Evolutionary conservation across 2,329 filamentous ascomycete genomes (phyloP).

Genomic region (Knufia fluminis): DNA sequence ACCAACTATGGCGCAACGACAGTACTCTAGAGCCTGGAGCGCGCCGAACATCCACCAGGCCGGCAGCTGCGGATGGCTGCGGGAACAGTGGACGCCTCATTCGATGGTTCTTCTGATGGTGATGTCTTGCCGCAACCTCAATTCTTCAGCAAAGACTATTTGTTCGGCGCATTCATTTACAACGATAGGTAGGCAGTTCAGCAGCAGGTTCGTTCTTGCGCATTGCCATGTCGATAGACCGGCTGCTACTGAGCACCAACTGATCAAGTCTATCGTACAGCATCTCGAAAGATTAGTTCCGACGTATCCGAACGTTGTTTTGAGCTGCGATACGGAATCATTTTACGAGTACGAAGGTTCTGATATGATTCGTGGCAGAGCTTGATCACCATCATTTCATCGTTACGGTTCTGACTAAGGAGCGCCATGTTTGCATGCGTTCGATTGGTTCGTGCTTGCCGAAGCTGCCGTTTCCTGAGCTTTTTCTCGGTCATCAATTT

Average conservation of each 20-base stretch:
- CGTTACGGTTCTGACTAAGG: background rate
- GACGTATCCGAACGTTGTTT: background rate
- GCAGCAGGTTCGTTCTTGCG: too few species aligned
- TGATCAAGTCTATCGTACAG: background rate
- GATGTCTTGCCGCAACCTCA: too few species aligned
- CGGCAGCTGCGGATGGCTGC: background rate
- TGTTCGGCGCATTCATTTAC: too few species aligned
- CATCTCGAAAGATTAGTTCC: background rate
- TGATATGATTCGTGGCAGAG: background rate
- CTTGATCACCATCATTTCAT: background rate
- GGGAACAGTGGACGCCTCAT: background rate
- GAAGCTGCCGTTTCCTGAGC: too few species aligned
- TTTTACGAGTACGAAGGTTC: background rate
- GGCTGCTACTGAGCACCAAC: too few species aligned
- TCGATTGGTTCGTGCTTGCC: background rate
- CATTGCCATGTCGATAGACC: too few species aligned
- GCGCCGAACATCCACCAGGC: background rate
- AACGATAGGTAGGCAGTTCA: too few species aligned
- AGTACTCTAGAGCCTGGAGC: too few species aligned
- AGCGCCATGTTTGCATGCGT: background rate
- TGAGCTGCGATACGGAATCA: too few species aligned
- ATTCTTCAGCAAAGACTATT: too few species aligned
- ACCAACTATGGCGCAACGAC: too few species aligned
- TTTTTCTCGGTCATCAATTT: background rate
- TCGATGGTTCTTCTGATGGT: background rate